Evolutionary conservation across 2,329 filamentous ascomycete genomes (phyloP).

Genomic region (Fusarium miscanthi): DNA sequence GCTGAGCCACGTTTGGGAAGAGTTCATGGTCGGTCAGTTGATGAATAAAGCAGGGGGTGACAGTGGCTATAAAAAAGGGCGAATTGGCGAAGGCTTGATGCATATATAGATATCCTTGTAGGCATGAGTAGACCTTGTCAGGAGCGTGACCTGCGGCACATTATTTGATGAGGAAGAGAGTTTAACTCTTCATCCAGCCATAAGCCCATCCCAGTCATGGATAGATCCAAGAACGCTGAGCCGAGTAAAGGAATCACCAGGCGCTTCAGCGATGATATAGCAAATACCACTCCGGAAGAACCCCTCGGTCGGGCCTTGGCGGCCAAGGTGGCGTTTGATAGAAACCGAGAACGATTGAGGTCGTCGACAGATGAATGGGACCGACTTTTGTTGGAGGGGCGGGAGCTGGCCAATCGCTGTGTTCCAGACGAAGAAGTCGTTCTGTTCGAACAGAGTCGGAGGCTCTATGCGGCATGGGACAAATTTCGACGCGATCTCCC

Average conservation of each 20-base stretch:
- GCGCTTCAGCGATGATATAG: background rate
- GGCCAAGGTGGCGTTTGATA: background rate
- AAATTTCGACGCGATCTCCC: background rate
- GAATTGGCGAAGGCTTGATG: background rate
- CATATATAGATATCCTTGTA: background rate
- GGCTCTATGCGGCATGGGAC: background rate
- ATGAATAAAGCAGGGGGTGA: background rate
- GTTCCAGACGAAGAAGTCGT: background rate
- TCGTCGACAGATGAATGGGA: background rate
- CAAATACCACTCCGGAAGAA: background rate
- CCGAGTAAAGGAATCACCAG: background rate
- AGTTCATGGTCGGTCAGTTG: too few species aligned
- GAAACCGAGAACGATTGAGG: background rate
- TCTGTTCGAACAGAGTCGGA: background rate
- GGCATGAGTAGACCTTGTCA: background rate
- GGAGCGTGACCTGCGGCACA: background rate
- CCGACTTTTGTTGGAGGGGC: background rate
- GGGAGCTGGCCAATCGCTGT: fast-evolving
- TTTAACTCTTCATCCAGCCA: too few species aligned
- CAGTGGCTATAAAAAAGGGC: background rate
- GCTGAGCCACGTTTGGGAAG: too few species aligned
- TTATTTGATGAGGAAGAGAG: background rate
- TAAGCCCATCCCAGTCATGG: background rate
- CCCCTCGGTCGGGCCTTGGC: background rate
- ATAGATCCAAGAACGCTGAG: background rate